phyloP scores from a whole-genome alignment of 2,329 filamentous ascomycete genomes.

The Fusarium compactum region DNA sequence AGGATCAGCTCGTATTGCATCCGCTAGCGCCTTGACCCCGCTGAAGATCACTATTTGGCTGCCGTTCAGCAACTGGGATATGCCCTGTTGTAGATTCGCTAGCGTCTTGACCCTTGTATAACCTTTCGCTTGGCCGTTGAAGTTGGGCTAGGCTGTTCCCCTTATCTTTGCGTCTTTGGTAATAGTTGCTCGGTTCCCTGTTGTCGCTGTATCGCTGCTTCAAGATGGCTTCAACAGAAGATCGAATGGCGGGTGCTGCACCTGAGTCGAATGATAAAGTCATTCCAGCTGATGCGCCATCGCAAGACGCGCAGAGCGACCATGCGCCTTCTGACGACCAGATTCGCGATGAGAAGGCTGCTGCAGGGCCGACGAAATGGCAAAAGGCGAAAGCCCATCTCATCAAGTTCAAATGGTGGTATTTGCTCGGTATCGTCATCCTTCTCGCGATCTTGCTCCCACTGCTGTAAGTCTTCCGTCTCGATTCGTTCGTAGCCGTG shows the following conservation, averaged over 20 bases:
- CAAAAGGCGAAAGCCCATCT: conserved; percentile 56
- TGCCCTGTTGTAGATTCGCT: conserved; percentile 2
- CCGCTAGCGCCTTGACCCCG: conserved; percentile 6
- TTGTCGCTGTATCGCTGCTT: neutral
- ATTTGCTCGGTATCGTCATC: conserved; percentile 56
- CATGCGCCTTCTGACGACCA: conserved; percentile 31
- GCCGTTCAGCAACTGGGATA: neutral
- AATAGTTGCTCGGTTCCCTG: neutral
- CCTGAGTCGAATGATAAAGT: neutral
- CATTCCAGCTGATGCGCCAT: neutral
- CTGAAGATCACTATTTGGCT: conserved; percentile 28
- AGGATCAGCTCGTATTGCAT: conserved; percentile 13
- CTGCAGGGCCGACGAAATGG: conserved; percentile 40
- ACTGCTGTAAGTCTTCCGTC: conserved; percentile 55
- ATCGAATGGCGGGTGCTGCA: neutral
- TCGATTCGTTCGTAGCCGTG: neutral
- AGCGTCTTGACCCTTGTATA: conserved; percentile 23
- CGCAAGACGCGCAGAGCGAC: conserved; percentile 20
- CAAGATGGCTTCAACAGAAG: conserved; percentile 10
- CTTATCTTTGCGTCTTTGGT: neutral
- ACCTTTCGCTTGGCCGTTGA: conserved; percentile 3
- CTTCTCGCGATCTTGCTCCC: conserved; percentile 60
- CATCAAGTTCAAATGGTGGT: conserved; percentile 58
- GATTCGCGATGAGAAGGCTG: conserved; percentile 26
- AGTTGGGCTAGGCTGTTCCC: neutral